Evolutionary conservation across 164 flowering plant genomes (phyloP).

Genomic region (Umbilicus rupestris): DNA sequence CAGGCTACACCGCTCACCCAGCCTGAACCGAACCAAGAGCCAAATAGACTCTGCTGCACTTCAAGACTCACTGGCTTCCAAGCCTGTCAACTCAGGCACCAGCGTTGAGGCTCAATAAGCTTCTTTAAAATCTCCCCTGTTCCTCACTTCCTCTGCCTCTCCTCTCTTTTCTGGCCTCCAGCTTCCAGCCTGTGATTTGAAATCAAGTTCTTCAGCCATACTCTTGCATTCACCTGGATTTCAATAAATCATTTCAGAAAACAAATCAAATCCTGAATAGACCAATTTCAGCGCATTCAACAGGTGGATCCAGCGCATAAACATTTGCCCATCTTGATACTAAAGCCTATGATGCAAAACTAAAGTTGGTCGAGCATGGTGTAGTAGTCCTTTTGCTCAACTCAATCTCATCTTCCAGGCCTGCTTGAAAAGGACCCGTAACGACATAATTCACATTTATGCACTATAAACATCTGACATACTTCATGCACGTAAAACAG

Average conservation of each 20-base stretch:
- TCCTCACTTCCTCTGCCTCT: background rate
- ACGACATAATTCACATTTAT: too few species aligned
- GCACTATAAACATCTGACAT: too few species aligned
- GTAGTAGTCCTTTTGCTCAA: background rate
- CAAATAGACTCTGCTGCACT: conserved; percentile 18
- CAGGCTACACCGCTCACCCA: conserved; percentile 46
- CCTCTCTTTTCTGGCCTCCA: background rate
- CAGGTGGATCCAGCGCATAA: background rate
- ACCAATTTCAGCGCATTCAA: too few species aligned
- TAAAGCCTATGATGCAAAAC: background rate
- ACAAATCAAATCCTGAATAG: background rate
- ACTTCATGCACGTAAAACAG: too few species aligned
- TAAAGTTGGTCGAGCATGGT: background rate
- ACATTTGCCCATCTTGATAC: background rate
- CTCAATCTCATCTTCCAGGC: background rate
- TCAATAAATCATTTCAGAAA: background rate
- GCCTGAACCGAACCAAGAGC: conserved; percentile 46
- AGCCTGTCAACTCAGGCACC: background rate
- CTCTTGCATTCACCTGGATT: too few species aligned
- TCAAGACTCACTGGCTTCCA: conserved; percentile 13
- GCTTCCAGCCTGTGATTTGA: too few species aligned
- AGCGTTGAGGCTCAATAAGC: background rate
- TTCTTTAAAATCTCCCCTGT: background rate
- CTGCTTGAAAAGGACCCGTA: too few species aligned
- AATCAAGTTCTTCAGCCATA: too few species aligned